Base-by-base conservation (phyloP, 768 basidiomycete genomes). In the Pisolithus microcarpus region DNA sequence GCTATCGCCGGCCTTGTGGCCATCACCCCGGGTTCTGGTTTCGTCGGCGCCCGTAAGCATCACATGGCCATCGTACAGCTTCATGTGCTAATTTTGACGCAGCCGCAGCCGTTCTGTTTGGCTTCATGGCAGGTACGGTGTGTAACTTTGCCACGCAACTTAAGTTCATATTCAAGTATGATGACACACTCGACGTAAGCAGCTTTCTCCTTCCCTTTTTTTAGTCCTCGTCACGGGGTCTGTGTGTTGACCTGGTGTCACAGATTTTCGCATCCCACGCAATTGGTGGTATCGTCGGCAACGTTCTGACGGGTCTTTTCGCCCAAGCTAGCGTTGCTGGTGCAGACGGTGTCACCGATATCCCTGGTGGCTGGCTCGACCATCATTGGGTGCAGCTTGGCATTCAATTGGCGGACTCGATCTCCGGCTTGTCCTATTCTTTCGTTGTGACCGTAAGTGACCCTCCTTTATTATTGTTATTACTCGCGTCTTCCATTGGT, bases 81-180 rank as follows among this genome's bases (percentile, higher is more conserved):
- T 13, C 40, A 23, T n/a, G 37, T 7, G 19, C 13, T 43, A 26
- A 34, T 36, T 21, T 34, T 34, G 51, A 28, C 50, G 30, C 63
- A 80, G 82, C 89, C 16, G 92, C 95, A 18, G 75, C 91, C 3
- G 84, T 95, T 5, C 73, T 85, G 1, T 94, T 91, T 63, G 95
- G 95, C 38, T 76, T 94, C 56, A 71, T 90, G 60, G 87, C 85
- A 0, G 89, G 89, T 16, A 87, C 85, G 0, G 57, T 83, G 2
- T 96, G 91, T 73, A 98, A 98, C 70, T 91, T 91, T 66, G 89
- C 91, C n/a, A 97, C 95, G 4, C 85, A 95, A 59, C 78, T 98
- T 64, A 98, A 97, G 72, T 91, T 87, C 65, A 45, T 87, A 26
- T 72, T 82, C 56, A 73, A 75, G 28, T 89, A 82, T 58, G 89